Evolutionary conservation across 1,284 basidiomycete genomes (phyloP), one percentile per base, ranked within the genome.

Genomic region (Cutaneotrichosporon daszewskae): DNA sequence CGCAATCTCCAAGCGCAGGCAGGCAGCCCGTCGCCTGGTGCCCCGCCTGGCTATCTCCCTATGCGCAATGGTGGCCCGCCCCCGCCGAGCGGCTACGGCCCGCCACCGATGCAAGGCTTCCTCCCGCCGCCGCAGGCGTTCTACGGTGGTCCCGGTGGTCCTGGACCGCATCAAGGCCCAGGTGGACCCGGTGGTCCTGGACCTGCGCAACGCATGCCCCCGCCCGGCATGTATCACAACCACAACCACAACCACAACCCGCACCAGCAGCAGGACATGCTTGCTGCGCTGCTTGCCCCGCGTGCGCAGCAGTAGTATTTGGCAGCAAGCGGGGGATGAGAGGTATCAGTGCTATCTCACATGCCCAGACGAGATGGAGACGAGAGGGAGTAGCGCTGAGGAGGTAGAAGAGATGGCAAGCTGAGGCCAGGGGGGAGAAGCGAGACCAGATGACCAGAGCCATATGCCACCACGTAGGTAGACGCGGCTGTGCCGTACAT

Each of bases 211-310:
- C 29, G 38, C 18, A 35, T 36, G n/a, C 35, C 32, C 28, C 46
- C 45, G 4, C 51, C 46, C 3, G 38, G 40, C 26, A 47, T 47
- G 41, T 45, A 28, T 32, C 20, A 27, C 24, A 17, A 23, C 33
- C 9, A 12, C 9, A 16, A 23, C 43, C 37, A 23, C 35, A 22
- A 25, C 17, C 29, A 27, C 33, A 33, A 37, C 37, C 29, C 34
- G 18, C 25, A 20, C 42, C 47, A 49, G 39, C 60, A 62, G 43
- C 64, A 67, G 41, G 65, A 68, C 37, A 64, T 66, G 53, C 53
- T 68, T 11, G 59, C 62, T 8, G 57, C 63, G 6, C 48, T 68
- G 24, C 35, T 37, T 3, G 34, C 26, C 20, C 42, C 28, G 28
- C 25, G 35, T 17, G 18, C 32, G 4, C n/a, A 41, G 27, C 34